These are phyloP conservation scores for Pseudonitzschia pungens DNA, from an alignment of 108 stramenopile genomes.

Conservation along the genomic window DNA sequence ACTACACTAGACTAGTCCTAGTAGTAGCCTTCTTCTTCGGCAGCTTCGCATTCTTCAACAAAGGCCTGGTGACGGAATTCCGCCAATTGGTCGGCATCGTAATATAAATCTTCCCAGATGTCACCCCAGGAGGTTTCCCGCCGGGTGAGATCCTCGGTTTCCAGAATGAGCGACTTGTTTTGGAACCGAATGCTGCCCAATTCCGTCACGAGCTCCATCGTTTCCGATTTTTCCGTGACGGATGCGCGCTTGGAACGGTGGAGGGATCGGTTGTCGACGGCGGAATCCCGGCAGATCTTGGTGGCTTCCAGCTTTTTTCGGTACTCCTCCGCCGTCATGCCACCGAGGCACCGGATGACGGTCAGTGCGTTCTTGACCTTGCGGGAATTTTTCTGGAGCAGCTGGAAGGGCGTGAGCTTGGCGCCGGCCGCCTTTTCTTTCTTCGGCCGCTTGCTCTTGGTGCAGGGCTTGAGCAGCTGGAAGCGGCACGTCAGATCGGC, in stretches of 20 bases:
- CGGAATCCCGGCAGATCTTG: not conserved
- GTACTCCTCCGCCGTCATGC: not conserved
- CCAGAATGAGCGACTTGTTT: not conserved
- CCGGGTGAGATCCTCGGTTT: not conserved
- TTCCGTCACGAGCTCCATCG: not conserved
- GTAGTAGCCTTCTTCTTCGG: not conserved
- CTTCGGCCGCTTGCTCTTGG: not conserved
- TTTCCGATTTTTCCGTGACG: not conserved
- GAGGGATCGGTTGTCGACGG: not conserved
- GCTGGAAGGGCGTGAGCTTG: not conserved
- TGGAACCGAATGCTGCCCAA: not conserved
- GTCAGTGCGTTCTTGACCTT: not conserved
- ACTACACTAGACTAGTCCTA: too few species aligned
- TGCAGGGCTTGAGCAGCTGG: conserved; percentile 93
- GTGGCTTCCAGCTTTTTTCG: not conserved
- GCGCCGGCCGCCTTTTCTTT: not conserved
- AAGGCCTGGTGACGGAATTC: conserved; percentile 30
- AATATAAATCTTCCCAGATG: conserved; percentile 19
- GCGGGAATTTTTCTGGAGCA: not conserved
- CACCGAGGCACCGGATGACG: not conserved
- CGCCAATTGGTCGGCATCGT: conserved; percentile 16
- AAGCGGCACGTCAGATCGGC: conserved; percentile 97
- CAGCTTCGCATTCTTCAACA: conserved; percentile 21
- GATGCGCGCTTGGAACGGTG: not conserved
- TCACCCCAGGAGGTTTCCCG: not conserved